Conservation (phyloP, 495 filamentous ascomycete genomes). For the Aspergillus sparsus region DNA sequence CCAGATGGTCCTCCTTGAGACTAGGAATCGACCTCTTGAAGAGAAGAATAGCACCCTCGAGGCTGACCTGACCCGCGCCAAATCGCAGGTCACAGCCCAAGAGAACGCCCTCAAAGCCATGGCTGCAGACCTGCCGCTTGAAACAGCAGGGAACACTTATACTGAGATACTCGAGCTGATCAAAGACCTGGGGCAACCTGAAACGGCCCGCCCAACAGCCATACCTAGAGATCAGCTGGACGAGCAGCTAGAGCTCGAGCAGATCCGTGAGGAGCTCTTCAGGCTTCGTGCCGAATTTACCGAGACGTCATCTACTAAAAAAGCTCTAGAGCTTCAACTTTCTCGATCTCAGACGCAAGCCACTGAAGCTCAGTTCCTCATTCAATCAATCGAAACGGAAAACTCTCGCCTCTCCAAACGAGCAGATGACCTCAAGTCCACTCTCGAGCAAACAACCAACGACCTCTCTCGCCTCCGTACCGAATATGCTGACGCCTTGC, state of each 20-base stretch:
- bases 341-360: slow-evolving; percentile 40
- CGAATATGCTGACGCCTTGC: slow-evolving; percentile 46
- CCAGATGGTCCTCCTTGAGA: slow-evolving; percentile 39
- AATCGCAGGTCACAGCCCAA: slow-evolving; percentile 47
- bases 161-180: slow-evolving; percentile 47
- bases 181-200: slow-evolving; percentile 37
- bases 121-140: slow-evolving; percentile 42
- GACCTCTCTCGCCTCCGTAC: slow-evolving; percentile 40
- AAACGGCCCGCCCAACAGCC: slow-evolving; percentile 17
- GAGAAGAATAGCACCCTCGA: slow-evolving; percentile 48
- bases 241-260: slow-evolving; percentile 27
- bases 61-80: slow-evolving; percentile 41
- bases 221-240: slow-evolving; percentile 28
- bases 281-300: slow-evolving; percentile 35
- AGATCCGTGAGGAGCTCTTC: slow-evolving; percentile 33
- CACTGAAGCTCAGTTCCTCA: slow-evolving; percentile 43
- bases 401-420: slow-evolving; percentile 42
- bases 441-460: slow-evolving; percentile 35
- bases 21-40: slow-evolving; percentile 42
- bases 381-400: slow-evolving; percentile 50
- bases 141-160: slow-evolving; percentile 40
- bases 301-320: slow-evolving; percentile 29
- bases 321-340: slow-evolving; percentile 38
- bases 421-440: slow-evolving; percentile 38
- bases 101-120: slow-evolving; percentile 45